Evolutionary conservation across 2,329 filamentous ascomycete species (phyloP), one percentile per base, ranked within the genome.

Genomic region (Laburnicola sp.): DNA sequence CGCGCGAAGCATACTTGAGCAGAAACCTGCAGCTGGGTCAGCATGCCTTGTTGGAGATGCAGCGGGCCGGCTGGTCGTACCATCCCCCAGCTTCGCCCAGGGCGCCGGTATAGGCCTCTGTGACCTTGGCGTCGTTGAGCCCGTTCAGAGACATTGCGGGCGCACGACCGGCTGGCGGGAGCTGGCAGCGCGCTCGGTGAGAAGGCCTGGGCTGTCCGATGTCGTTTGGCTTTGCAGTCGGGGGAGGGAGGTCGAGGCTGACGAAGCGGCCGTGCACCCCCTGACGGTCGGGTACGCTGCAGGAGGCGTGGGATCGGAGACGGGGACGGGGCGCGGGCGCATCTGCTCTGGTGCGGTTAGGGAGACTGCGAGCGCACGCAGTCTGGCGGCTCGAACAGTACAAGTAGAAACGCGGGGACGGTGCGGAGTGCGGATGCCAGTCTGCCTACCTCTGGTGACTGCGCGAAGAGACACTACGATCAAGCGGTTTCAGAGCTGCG

Each of bases 81-180:
- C 94, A 99, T 87, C 91, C 92, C 78, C 91, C 92, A 51, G 90
- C 85, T 75, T 97, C 94, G 53, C 83, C 83, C 64, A 86, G 79
- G 50, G 90, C 89, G 64, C 84, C 79, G 70, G 92, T 88, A 76
- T 96, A 87, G 66, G 92, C 91, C 77, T 95, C 90, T 75, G 86
- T 84, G 76, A 99, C 83, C 70, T 85, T 83, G 63, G 82, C 78
- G 77, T 85, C 83, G 78, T 97, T 92, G 76, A 97, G 82, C 60
- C 94, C 94, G 85, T 96, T 96, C 75, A 97, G 82, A 80, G 93
- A 97, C 93, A 97, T 97, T 53, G 44, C 63, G 51, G 41, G 36
- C 50, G 54, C 56, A 36, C 49, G 43, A 51, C 49, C 51, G 48
- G 16, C 48, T 45, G 30, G 39, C 37, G 50, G 36, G 36, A 37